Conservation (phyloP, 495 filamentous ascomycete species). For the Hyaloscypha variabilis region DNA sequence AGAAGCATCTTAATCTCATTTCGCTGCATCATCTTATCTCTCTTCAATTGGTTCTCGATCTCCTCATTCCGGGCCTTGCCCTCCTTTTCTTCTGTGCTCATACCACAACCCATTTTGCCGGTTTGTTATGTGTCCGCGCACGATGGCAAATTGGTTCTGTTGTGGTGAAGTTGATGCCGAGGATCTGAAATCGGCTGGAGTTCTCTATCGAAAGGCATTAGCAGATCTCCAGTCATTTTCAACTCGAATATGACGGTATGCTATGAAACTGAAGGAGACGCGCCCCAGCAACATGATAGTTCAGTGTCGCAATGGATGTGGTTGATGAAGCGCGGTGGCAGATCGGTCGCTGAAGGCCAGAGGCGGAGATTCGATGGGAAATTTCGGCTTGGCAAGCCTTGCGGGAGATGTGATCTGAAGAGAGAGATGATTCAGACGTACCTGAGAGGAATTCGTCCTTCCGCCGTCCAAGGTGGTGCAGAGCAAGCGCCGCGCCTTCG, state of each 20-base stretch:
- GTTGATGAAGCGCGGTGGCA: background rate
- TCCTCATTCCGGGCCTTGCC: conserved; percentile 98
- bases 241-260: background rate
- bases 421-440: conserved; percentile 12
- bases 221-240: background rate
- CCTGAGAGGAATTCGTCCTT: conserved; percentile 10
- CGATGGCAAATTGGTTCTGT: background rate
- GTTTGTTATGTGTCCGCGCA: conserved; percentile 10
- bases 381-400: background rate
- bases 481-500: background rate
- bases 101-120: conserved; percentile 96
- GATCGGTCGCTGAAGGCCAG: background rate
- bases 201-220: conserved; percentile 5
- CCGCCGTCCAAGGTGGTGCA: background rate
- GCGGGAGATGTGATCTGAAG: conserved; percentile 1
- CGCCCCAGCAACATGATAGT: background rate
- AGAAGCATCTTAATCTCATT: conserved; percentile 99
- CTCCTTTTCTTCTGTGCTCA: conserved; percentile 99
- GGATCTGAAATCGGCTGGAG: background rate
- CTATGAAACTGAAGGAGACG: too few species aligned
- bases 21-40: conserved; percentile 92
- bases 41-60: conserved; percentile 97
- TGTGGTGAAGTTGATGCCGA: background rate
- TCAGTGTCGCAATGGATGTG: background rate
- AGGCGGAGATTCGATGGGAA: conserved; percentile 8